Base-by-base conservation (phyloP, 2,329 filamentous ascomycete species). In the Botrytis squamosa region DNA sequence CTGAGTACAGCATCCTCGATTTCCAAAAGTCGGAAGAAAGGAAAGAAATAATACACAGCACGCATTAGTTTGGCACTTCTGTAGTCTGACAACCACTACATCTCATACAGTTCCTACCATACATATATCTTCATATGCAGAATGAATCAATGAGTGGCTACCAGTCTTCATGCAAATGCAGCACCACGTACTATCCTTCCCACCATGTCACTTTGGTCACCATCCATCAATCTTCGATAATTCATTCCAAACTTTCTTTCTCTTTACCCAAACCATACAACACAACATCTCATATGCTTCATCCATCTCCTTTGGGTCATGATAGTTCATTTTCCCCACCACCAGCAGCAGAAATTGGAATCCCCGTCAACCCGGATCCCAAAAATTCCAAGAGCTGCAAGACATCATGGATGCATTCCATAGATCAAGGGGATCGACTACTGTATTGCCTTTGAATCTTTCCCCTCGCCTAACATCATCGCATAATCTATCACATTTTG, bases 1-100 rank as follows among this genome's bases (percentile, higher is more conserved):
- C 46, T 42, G 59, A 65, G 40, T 66, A 71, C 70, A 66, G 64
- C 70, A 66, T 52, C 20, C 4, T 52, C 67, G 40, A 42, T 33
- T 52, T 71, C 52, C 70, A 60, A 18, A 71, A 52, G 46, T 65
- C 70, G 60, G 70, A 65, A 71, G 57, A 71, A 71, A 71, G 59
- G 70, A 71, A 52, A 65, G 70, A 65, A 65, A 71, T 29, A 71
- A 40, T n/a, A 65, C 25, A 63, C 65, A 55, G 52, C 46, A 40
- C 46, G 65, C 42, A 71, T 36, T 46, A 71, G 46, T 42, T 33
- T 44, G 40, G 70, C 70, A 52, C 59, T 66, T n/a, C 59, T 65
- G 46, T 60, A 42, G 70, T 66, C 70, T 66, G 70, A 71, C 70
- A 71, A 36, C 46, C 70, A 71, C 52, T 2, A 33, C 52, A 70